phyloP scores from a whole-genome alignment of 106 monocot species.

The Ottelia alismoides region DNA sequence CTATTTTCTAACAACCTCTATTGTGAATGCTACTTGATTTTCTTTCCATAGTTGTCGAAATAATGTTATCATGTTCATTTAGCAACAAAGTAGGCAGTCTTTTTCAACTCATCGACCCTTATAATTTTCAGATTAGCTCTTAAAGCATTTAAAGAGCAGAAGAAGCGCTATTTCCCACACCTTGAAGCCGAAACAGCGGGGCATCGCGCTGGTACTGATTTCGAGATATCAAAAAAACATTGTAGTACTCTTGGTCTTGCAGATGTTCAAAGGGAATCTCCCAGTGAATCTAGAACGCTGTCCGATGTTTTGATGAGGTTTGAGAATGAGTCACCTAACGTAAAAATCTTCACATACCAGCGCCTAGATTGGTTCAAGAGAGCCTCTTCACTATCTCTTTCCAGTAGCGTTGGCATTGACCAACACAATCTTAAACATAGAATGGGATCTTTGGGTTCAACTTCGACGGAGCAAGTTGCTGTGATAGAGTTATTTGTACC shows the following conservation, averaged over 20 bases:
- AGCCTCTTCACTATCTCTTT: constrained; percentile 45
- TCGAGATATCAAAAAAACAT: constrained; percentile 37
- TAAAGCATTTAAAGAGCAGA: constrained; percentile 93
- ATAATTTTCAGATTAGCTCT: constrained; percentile 96
- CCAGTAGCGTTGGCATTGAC: constrained; percentile 22
- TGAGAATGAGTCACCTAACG: constrained; percentile 28
- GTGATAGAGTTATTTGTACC: constrained; percentile 67
- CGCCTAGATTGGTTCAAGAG: constrained; percentile 83
- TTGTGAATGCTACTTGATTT: too few species aligned
- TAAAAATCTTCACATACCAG: constrained; percentile 53
- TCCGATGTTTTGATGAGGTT: constrained; percentile 46
- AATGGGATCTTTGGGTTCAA: constrained; percentile 17
- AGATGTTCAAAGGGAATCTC: constrained; percentile 10
- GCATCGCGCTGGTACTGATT: constrained; percentile 23
- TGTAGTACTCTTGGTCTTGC: constrained; percentile 15
- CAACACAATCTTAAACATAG: constrained; percentile 20
- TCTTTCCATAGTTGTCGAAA: too few species aligned
- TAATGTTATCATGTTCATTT: too few species aligned
- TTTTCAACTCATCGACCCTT: too few species aligned
- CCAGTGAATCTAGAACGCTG: constrained; percentile 32
- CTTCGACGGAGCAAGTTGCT: constrained; percentile 39
- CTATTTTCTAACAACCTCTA: too few species aligned
- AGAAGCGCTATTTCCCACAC: constrained; percentile 87
- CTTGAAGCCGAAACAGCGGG: constrained; percentile 52
- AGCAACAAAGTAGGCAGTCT: too few species aligned